Evolutionary conservation across 495 filamentous ascomycete genomes (phyloP), one percentile per base, ranked within the genome.

Genomic region (Emericellopsis terricola): DNA sequence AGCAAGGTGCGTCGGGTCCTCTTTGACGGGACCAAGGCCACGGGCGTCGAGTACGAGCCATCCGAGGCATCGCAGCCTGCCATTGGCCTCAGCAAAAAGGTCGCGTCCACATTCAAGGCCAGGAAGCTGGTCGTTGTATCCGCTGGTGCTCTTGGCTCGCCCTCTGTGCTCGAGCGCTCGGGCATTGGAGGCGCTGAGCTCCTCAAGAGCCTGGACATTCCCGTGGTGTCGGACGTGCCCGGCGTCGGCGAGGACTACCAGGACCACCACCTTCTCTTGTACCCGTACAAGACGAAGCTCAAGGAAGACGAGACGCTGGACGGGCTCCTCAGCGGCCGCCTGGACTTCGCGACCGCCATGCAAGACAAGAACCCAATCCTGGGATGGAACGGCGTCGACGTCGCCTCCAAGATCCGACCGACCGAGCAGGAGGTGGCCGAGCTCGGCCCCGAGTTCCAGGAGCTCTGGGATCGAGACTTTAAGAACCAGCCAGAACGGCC

Each of bases 121-220:
- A 51, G 45, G 8, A 68, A 52, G 34, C 42, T 55, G n/a, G 65
- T 78, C 2, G 60, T 81, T 28, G 41, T 75, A 1, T 69, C 72
- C 1, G 65, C 63, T n/a, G 76, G 76, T 7, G 44, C 64, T 8
- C 52, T 65, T 14, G 59, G 64, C 10, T 63, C 73, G 0, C 70
- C 76, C 4, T 46, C 53, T 1, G 46, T 79, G 2, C 55, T 78
- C 8, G 72, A 79, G 42, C 57, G 72, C 0, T 80, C 76, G 0
- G 73, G 76, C 8, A 47, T 79, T 29, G 73, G 73, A 15, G 38
- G 38, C 11, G 45, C 38, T 2, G 41, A 50, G 1, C 28, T 59
- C n/a, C 49, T 65, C 8, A 20, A 52, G 23, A 36, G 39, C 23
- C 55, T 54, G 6, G 45, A 48, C 13, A 39, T 57, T 37, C 43